phyloP scores from a whole-genome alignment of 192 early-diverging fungal species.

The Irineochytrium annulatum region DNA sequence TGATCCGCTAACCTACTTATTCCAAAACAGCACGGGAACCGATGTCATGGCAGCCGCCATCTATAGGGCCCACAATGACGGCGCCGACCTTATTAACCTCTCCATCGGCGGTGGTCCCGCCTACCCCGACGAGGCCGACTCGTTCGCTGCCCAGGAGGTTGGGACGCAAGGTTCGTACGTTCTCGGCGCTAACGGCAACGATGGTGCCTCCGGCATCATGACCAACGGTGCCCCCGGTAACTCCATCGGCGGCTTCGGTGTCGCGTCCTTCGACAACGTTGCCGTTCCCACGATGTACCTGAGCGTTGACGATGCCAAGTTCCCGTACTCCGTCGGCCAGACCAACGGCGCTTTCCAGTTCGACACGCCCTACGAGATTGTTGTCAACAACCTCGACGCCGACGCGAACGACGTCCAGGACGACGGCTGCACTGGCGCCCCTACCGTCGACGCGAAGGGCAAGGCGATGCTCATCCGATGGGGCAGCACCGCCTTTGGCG shows the following conservation, averaged over 20 bases:
- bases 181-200: conserved; percentile 72
- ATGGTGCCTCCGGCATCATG: conserved; percentile 58
- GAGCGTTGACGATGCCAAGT: neutral
- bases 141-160: conserved; percentile 52
- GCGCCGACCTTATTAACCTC: conserved; percentile 80
- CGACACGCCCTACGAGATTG: neutral
- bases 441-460: neutral
- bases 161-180: conserved; percentile 32
- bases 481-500: conserved; percentile 3
- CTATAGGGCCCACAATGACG: conserved; percentile 61
- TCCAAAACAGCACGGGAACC: conserved; percentile 35
- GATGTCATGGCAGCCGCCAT: conserved; percentile 79
- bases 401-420: neutral
- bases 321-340: conserved; percentile 1
- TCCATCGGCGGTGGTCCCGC: conserved; percentile 65
- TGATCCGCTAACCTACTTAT: neutral
- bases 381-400: conserved; percentile 1
- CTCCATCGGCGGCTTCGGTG: conserved; percentile 8
- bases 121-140: conserved; percentile 57
- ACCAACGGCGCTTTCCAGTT: neutral
- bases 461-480: conserved; percentile 15
- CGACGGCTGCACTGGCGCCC: neutral
- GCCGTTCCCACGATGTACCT: neutral
- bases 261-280: neutral
- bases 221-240: conserved; percentile 28